These are phyloP conservation scores for Hypomontagnella monticulosa DNA, from an alignment of 495 filamentous ascomycete genomes.

Conservation along the genomic window DNA sequence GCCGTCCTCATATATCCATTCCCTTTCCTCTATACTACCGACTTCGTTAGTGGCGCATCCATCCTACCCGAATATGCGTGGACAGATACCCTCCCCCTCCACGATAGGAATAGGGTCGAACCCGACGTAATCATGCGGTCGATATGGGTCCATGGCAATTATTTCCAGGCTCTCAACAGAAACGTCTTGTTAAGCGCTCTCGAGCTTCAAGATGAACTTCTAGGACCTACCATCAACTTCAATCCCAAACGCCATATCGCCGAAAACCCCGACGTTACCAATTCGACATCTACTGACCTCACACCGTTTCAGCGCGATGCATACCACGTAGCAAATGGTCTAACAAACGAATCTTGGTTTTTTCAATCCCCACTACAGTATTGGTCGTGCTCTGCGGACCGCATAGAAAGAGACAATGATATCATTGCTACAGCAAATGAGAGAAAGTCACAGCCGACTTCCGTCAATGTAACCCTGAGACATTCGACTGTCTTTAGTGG, in stretches of 20 bases:
- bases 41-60: constrained; percentile 67
- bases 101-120: constrained; percentile 46
- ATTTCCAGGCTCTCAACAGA: constrained; percentile 73
- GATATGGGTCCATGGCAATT: constrained; percentile 68
- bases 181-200: constrained; percentile 69
- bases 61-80: constrained; percentile 78
- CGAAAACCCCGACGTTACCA: constrained; percentile 30
- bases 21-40: constrained; percentile 71
- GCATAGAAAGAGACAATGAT: constrained; percentile 65
- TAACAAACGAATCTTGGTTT: constrained; percentile 66
- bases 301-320: constrained; percentile 55
- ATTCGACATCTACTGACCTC: constrained; percentile 43
- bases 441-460: constrained; percentile 60
- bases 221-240: constrained; percentile 63
- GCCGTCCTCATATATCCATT: constrained; percentile 72
- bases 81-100: constrained; percentile 72
- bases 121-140: constrained; percentile 67
- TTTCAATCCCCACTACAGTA: constrained; percentile 80
- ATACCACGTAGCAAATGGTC: constrained; percentile 61
- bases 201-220: constrained; percentile 67
- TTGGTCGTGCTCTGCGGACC: constrained; percentile 70
- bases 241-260: constrained; percentile 51
- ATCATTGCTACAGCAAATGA: constrained; percentile 72
- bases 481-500: constrained; percentile 80
- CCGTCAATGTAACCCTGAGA: constrained; percentile 72